phyloP scores from a whole-genome alignment of 2,329 filamentous ascomycete species.

The Penicillium palitans region DNA sequence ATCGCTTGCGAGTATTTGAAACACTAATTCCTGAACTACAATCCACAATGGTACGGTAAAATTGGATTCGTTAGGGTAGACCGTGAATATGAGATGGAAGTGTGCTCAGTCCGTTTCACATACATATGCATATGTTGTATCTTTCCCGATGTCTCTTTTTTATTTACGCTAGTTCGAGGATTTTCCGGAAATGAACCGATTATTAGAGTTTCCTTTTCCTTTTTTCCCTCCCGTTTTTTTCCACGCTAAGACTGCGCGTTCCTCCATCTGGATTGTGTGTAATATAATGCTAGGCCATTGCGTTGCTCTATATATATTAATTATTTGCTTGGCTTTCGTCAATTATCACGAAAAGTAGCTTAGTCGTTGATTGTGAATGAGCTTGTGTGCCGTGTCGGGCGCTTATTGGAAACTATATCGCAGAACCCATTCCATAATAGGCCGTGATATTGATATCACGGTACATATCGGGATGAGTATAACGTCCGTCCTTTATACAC shows the following conservation, averaged over 20 bases:
- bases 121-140: conserved; percentile 2
- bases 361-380: background rate
- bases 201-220: conserved; percentile 8
- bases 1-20: background rate
- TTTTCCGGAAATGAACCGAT: conserved; percentile 4
- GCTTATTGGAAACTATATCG: conserved; percentile 11
- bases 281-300: conserved; percentile 4
- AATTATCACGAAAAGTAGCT: background rate
- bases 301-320: background rate
- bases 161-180: background rate
- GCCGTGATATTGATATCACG: background rate
- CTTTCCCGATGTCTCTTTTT: background rate
- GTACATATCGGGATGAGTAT: background rate
- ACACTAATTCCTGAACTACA: background rate
- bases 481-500: background rate
- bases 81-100: background rate
- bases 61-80: background rate
- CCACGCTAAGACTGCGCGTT: conserved; percentile 8
- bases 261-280: conserved; percentile 3
- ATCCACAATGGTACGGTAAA: background rate
- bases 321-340: background rate
- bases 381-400: conserved; percentile 16
- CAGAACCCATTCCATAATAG: background rate
- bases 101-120: conserved; percentile 10
- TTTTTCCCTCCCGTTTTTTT: background rate